Conservation (phyloP, 768 basidiomycete genomes). For the Cyclocybe cylindracea region DNA sequence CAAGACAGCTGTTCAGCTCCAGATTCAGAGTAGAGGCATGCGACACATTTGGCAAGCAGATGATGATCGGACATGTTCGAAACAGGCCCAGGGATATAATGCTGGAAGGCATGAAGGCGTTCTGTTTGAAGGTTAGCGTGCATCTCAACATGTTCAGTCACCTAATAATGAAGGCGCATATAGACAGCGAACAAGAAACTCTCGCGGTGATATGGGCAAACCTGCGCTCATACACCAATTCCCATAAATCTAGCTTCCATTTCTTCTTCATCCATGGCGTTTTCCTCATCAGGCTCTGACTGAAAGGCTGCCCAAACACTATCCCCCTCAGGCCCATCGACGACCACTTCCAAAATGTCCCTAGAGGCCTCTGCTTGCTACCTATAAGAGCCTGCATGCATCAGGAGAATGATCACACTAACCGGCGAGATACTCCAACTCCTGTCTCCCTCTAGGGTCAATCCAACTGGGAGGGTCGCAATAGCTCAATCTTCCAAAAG, state of each 20-base stretch:
- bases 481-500: constrained; percentile 74
- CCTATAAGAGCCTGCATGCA: constrained; percentile 1
- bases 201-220: constrained; percentile 2
- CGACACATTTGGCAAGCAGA: constrained; percentile 44
- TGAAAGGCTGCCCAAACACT: constrained; percentile 64
- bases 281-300: constrained; percentile 40
- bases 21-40: constrained; percentile 58
- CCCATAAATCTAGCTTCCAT: constrained; percentile 53
- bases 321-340: constrained; percentile 73
- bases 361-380: constrained; percentile 52
- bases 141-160: not conserved
- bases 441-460: constrained; percentile 33
- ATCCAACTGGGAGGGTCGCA: constrained; percentile 69
- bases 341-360: constrained; percentile 64
- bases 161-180: not conserved
- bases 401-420: constrained; percentile 14
- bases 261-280: constrained; percentile 56
- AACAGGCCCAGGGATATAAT: constrained; percentile 36
- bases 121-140: constrained; percentile 48
- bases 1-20: constrained; percentile 43
- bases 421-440: constrained; percentile 52
- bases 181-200: constrained; percentile 22
- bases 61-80: constrained; percentile 27
- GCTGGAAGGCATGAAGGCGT: constrained; percentile 56
- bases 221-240: constrained; percentile 7